phyloP scores from a whole-genome alignment of 495 filamentous ascomycete species.

The Apiosordaria backusii region DNA sequence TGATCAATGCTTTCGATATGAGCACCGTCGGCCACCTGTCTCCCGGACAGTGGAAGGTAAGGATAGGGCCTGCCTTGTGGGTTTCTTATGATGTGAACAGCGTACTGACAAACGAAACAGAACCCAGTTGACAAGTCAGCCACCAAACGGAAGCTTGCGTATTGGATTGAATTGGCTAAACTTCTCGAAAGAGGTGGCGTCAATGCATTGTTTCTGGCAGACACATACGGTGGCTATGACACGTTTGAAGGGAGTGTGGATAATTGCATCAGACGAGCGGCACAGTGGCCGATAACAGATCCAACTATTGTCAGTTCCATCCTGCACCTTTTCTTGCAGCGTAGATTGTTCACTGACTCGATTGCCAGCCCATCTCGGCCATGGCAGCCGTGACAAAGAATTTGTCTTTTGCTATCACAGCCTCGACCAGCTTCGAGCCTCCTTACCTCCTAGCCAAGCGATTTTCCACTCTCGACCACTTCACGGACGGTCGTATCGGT shows the following conservation, averaged over 20 bases:
- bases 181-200: constrained; percentile 56
- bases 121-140: constrained; percentile 55
- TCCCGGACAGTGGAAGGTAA: constrained; percentile 49
- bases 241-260: constrained; percentile 56
- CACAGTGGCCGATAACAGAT: constrained; percentile 57
- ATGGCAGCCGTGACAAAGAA: constrained; percentile 58
- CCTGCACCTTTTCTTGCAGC: background rate
- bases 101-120: constrained; percentile 25
- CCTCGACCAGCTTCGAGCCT: constrained; percentile 56
- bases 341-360: background rate
- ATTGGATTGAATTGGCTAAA: constrained; percentile 60
- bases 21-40: constrained; percentile 42
- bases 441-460: constrained; percentile 57
- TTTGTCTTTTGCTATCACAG: constrained; percentile 52
- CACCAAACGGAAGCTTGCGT: constrained; percentile 53
- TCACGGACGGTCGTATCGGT: constrained; percentile 56
- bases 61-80: background rate
- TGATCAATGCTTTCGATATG: constrained; percentile 49
- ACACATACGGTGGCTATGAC: constrained; percentile 55
- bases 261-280: constrained; percentile 42
- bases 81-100: too few species aligned
- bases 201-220: constrained; percentile 59
- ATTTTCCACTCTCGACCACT: constrained; percentile 62
- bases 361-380: constrained; percentile 39
- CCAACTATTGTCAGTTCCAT: constrained; percentile 46